Percentiles rank a stretch among this genome's conserved stretches.
Conservation (phyloP, 495 filamentous ascomycete species). For the Aspergillus carlsbadensis region DNA sequence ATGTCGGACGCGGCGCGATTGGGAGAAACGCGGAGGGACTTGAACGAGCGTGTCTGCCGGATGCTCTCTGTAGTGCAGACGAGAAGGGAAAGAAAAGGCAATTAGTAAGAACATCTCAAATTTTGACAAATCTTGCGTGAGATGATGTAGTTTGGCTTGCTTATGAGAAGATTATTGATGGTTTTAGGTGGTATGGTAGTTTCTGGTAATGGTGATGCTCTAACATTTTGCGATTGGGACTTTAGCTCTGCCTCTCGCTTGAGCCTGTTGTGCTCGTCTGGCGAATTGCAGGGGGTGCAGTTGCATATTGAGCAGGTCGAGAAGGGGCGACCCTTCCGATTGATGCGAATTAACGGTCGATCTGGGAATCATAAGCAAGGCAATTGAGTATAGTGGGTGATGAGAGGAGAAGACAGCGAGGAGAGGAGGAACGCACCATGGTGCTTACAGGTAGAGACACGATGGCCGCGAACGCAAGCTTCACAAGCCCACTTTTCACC, state of each 20-base stretch:
- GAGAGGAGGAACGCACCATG: constrained; percentile 39
- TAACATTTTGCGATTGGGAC: constrained; percentile 30
- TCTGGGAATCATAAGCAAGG: constrained; percentile 40
- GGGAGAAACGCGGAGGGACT: constrained; percentile 31
- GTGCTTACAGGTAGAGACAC: constrained; percentile 61
- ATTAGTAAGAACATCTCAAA: constrained; percentile 35
- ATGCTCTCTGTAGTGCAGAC: constrained; percentile 33
- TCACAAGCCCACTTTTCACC: constrained; percentile 90
- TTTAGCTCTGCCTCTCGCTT: constrained; percentile 87
- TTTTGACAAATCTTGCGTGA: constrained; percentile 9
- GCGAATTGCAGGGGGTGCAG: constrained; percentile 83
- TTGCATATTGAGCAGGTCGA: constrained; percentile 96
- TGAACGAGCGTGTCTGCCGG: constrained; percentile 33
- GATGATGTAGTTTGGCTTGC: constrained; percentile 23
- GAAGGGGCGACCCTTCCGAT: constrained; percentile 95
- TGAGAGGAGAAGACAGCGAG: constrained; percentile 14
- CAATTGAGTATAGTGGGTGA: not conserved
- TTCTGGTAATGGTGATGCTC: constrained; percentile 20
- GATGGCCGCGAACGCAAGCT: constrained; percentile 88
- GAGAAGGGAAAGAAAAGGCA: constrained; percentile 18
- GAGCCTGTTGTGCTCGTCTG: constrained; percentile 86
- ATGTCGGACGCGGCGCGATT: constrained; percentile 36
- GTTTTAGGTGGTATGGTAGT: not conserved
- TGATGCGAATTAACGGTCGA: constrained; percentile 88
- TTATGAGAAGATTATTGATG: not conserved